A percentile compares a stretch with the other conserved stretches of the same genome.
phyloP scores from a whole-genome alignment of 345 rosid species.

The Syzygium oleosum region DNA sequence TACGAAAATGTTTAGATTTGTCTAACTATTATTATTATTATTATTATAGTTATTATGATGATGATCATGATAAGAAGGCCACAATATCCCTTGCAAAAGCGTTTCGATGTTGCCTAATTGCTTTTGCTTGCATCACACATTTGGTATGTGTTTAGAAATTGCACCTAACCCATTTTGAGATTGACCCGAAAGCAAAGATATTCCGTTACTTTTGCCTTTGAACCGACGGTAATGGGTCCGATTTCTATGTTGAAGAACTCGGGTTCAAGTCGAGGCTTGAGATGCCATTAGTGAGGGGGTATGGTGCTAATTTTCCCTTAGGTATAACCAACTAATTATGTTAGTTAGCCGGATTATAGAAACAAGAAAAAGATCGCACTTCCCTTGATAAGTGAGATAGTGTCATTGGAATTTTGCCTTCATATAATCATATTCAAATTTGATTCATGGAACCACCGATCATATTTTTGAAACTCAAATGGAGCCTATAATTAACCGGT shows the following conservation, averaged over 20 bases:
- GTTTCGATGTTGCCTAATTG: neutral
- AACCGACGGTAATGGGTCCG: fast-evolving
- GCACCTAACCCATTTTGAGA: neutral
- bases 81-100: neutral
- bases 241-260: neutral
- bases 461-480: neutral
- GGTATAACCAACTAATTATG: neutral
- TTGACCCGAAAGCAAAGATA: neutral
- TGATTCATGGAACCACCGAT: neutral
- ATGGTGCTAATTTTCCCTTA: neutral
- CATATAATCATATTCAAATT: neutral
- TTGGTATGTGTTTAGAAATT: neutral
- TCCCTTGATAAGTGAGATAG: neutral
- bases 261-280: neutral
- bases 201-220: neutral
- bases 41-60: too few relatives aligned
- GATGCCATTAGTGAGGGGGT: neutral
- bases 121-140: neutral
- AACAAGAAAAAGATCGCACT: neutral
- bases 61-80: too few relatives aligned
- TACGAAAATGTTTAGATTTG: too few relatives aligned
- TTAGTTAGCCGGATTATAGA: neutral
- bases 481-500: neutral
- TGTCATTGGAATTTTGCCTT: neutral
- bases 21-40: too few relatives aligned